phyloP scores from a whole-genome alignment of 2,329 filamentous ascomycete species.

The Cyclaneusma minus region DNA sequence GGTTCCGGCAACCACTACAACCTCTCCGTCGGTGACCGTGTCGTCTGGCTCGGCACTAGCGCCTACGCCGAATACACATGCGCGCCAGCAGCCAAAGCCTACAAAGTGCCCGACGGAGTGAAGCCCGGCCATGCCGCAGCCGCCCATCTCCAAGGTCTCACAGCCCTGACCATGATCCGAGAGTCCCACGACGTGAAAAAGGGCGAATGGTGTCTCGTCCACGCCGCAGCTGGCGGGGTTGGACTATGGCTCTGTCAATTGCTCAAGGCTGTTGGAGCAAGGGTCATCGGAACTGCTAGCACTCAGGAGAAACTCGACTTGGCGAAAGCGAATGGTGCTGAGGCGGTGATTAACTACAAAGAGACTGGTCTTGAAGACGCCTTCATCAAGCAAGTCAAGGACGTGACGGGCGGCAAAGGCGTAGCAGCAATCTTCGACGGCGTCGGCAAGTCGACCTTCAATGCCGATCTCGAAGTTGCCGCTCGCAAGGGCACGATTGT shows the following conservation, averaged over 20 bases:
- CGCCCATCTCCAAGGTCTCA: conserved; percentile 65
- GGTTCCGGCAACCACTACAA: conserved; percentile 33
- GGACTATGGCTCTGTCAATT: conserved; percentile 64
- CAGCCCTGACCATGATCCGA: conserved; percentile 62
- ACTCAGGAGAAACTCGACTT: conserved; percentile 56
- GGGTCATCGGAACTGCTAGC: conserved; percentile 65
- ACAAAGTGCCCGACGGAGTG: conserved; percentile 49
- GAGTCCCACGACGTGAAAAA: conserved; percentile 57
- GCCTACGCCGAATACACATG: conserved; percentile 42
- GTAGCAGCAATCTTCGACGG: conserved; percentile 72
- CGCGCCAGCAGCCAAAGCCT: conserved; percentile 34
- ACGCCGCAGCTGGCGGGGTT: conserved; percentile 74
- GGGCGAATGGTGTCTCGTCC: conserved; percentile 70
- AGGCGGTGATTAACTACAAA: conserved; percentile 55
- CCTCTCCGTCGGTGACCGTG: conserved; percentile 52
- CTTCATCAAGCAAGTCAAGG: conserved; percentile 41
- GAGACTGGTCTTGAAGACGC: conserved; percentile 41
- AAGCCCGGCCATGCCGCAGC: conserved; percentile 49
- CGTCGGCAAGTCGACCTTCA: conserved; percentile 74
- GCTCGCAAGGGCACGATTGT: conserved; percentile 64
- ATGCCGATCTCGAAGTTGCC: conserved; percentile 57
- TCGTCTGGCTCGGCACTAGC: conserved; percentile 47
- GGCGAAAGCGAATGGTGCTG: conserved; percentile 55
- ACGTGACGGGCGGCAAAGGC: conserved; percentile 59
- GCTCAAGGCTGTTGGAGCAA: conserved; percentile 55